phyloP scores from a whole-genome alignment of 352 stramenopile species.

The Phytophthora macrochlamydospora region DNA sequence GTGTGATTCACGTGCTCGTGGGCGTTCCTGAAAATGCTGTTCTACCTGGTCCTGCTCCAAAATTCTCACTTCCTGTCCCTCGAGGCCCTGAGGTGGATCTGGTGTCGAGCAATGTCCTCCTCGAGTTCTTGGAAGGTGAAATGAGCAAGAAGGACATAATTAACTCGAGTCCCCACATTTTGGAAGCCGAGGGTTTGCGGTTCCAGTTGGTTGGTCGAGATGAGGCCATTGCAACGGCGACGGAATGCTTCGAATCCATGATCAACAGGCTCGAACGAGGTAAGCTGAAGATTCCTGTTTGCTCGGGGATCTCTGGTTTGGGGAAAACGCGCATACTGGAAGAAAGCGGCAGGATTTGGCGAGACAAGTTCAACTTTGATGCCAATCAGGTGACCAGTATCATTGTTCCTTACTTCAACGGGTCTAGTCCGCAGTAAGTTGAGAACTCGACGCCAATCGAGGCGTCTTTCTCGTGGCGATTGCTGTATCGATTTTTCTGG shows the following conservation, averaged over 20 bases:
- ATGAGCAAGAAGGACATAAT: constrained; percentile 16
- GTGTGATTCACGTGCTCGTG: constrained; percentile 17
- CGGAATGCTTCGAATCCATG: constrained; percentile 5
- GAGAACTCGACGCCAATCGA: constrained; percentile 32
- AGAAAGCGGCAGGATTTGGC: constrained; percentile 27
- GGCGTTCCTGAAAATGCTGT: constrained; percentile 9
- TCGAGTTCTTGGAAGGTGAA: not conserved
- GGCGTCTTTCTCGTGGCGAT: constrained; percentile 32
- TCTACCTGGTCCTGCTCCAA: not conserved
- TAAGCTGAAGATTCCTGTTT: constrained; percentile 19
- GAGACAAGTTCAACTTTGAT: constrained; percentile 15
- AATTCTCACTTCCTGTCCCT: constrained; percentile 5
- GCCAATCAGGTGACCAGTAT: constrained; percentile 14
- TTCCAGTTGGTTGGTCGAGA: constrained; percentile 20
- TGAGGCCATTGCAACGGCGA: constrained; percentile 6
- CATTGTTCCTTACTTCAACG: constrained; percentile 26
- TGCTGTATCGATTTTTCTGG: constrained; percentile 33
- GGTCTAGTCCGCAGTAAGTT: constrained; percentile 13
- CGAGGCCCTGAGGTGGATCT: constrained; percentile 26
- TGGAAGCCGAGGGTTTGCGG: constrained; percentile 10
- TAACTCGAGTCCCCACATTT: constrained; percentile 10
- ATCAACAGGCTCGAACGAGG: constrained; percentile 7
- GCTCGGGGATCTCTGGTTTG: constrained; percentile 9
- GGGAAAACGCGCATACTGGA: constrained; percentile 20
- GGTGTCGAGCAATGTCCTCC: not conserved